Conservation (phyloP, 176 grass and related monocot genomes). For the Avena eriantha region DNA sequence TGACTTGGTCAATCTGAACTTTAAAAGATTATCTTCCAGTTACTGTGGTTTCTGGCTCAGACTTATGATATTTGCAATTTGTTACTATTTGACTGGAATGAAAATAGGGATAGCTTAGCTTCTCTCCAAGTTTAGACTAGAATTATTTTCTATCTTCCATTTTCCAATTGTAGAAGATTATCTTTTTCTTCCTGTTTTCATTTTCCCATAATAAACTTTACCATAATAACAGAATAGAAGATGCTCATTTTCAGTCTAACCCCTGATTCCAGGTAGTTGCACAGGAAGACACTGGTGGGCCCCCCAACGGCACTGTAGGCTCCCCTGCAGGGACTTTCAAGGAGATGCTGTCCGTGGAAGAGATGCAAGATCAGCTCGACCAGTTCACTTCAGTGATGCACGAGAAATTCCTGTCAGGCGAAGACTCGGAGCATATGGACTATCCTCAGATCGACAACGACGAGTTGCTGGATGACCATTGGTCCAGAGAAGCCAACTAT, state of each 20-base stretch:
- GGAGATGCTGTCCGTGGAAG: slow-evolving; percentile 58
- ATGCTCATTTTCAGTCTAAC: background rate
- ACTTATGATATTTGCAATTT: background rate
- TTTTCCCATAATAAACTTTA: background rate
- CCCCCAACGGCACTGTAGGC: background rate
- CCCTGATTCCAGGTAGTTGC: slow-evolving; percentile 37
- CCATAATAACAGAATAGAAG: background rate
- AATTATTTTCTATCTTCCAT: background rate
- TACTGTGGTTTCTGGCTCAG: background rate
- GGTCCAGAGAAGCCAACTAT: slow-evolving; percentile 85
- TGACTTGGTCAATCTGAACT: background rate
- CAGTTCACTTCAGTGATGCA: slow-evolving; percentile 90
- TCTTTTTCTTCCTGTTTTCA: background rate
- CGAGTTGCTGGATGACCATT: slow-evolving; percentile 85
- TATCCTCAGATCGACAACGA: slow-evolving; percentile 84
- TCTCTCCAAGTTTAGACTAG: background rate
- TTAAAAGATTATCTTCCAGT: background rate
- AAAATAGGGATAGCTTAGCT: background rate
- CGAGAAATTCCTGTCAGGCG: slow-evolving; percentile 75
- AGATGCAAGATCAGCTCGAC: slow-evolving; percentile 81
- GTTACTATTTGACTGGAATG: background rate
- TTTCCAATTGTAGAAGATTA: background rate
- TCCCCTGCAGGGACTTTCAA: slow-evolving; percentile 11
- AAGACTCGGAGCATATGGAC: slow-evolving; percentile 70
- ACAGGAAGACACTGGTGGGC: background rate